Base-by-base conservation (phyloP, 148 eudicot species). In the Rhododendron henanense region DNA sequence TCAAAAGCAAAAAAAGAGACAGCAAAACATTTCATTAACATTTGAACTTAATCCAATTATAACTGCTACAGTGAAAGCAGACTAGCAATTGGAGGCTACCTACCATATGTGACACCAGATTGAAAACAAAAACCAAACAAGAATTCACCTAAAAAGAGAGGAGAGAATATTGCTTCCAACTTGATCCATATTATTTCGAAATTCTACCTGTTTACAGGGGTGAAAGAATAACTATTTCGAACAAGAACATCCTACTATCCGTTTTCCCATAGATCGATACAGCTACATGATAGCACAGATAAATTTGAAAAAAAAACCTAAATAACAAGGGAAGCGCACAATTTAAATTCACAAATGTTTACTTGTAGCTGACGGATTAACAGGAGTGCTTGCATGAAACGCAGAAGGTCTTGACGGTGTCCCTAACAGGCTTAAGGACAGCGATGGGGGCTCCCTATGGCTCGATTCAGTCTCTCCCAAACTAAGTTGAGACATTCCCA, bases 401-500 rank as follows among this genome's bases (percentile, higher is more conserved):
- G 96, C 94, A 7, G 98, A 96, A 53, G 92, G 94, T 79, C 96
- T 91, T 31, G 94, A 93, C 44, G 95, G 91, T 21, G 90, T 83
- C 35, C 94, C 94, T 11, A 92, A 87, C 74, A 93, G 84, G 51
- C 89, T 92, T 5, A 95, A 86, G n/a, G 94, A 86, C n/a, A 96
- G 92, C 15, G 88, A 84, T 1, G 92, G 87, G 10, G 92, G 90
- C 76, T 85, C 90, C 4, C 61, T 31, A 31, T 86, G 87, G 11
- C 89, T 84, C 1, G 84, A 83, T 67, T 90, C 92, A 10, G 83
- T 83, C 77, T 94, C 95, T 16, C 86, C 90, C 48, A 96, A 86
- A 76, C 90, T 94, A 28, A 96, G 92, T 81, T 91, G 93, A 78
- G 96, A 94, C 93, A 96, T 87, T 28, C 96, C 94, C 57, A 94